Base-by-base conservation (phyloP, 805 yeast species). In the Sporopachydermia lactativora region DNA sequence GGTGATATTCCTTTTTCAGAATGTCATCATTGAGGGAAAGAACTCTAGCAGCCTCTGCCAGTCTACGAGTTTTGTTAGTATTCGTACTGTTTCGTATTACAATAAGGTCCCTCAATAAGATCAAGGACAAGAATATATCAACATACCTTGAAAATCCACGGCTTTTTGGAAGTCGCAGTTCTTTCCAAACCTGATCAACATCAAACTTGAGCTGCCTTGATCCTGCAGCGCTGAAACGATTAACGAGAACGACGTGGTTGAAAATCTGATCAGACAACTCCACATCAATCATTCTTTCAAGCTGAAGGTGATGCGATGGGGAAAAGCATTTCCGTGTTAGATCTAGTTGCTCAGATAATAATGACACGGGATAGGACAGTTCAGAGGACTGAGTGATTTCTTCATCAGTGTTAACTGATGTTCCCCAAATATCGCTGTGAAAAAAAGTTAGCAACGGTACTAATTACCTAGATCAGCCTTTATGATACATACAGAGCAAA, bases 211-310 rank as follows among this genome's bases (percentile, higher is more conserved):
- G 50, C 40, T 59, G 64, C 5, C 28, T 11, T 2, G 65, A 68
- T 3, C 70, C 69, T 5, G 36, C 19, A 3, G 19, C 17, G 11
- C 53, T 52, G 49, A 68, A 69, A 38, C 47, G 51, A 44, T 61
- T 61, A 5, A 62, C 62, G 45, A 57, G 56, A 5, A 66, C 51
- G 11, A 68, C 54, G 39, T 59, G 58, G 18, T 52, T 57, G 51
- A 61, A 63, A 39, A 68, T 52, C 40, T 64, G 62, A 15, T 46
- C 45, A 2, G 62, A 54, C n/a, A 68, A 41, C 2, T 53, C 50
- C 3, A 41, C 37, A 1, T 63, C 50, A 5, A 66, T 42, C 6
- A 42, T 37, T 3, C 49, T 39, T 34, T 53, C 47, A 31, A 62
- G 43, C 3, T 47, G 44, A 17, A 53, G 45, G 40, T 47, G 54